These are phyloP conservation scores for Phytopythium oedochilum DNA, from an alignment of 352 stramenopile genomes.

Conservation along the genomic window DNA sequence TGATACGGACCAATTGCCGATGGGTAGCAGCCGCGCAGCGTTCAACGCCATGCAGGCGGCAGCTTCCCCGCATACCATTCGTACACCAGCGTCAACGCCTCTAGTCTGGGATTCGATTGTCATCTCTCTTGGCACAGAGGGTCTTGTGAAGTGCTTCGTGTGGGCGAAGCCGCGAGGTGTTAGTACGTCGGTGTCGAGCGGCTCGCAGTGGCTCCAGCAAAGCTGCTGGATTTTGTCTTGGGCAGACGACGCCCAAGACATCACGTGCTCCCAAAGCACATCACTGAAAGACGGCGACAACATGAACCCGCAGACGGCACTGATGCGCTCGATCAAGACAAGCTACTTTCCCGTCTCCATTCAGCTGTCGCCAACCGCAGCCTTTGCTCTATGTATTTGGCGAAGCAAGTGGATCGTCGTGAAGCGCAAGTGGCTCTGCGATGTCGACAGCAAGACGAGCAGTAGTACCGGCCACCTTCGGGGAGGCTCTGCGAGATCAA, in stretches of 20 bases:
- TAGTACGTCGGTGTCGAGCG: constrained; percentile 15
- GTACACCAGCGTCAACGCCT: background rate
- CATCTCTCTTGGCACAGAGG: constrained; percentile 69
- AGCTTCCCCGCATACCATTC: background rate
- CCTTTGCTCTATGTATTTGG: constrained; percentile 73
- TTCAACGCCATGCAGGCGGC: background rate
- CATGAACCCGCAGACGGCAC: constrained; percentile 72
- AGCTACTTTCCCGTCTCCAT: constrained; percentile 67
- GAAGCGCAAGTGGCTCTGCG: constrained; percentile 77
- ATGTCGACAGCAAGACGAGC: constrained; percentile 18
- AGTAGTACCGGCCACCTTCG: constrained; percentile 14
- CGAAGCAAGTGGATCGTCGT: constrained; percentile 68
- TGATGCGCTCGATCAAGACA: constrained; percentile 80
- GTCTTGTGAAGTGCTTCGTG: constrained; percentile 74
- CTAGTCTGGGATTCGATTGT: constrained; percentile 67
- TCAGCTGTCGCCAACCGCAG: constrained; percentile 54
- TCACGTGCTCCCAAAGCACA: constrained; percentile 81
- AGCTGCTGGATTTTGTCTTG: constrained; percentile 84
- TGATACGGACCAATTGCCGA: constrained; percentile 1
- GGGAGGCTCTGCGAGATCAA: constrained; percentile 18
- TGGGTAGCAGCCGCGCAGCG: background rate
- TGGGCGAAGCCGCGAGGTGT: constrained; percentile 66
- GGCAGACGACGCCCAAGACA: constrained; percentile 76
- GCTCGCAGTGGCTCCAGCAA: constrained; percentile 68
- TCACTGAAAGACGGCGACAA: constrained; percentile 78